Evolutionary conservation across 2,329 filamentous ascomycete genomes (phyloP), one percentile per base, ranked within the genome.

Genomic region (Tolypocladium pustulatum): DNA sequence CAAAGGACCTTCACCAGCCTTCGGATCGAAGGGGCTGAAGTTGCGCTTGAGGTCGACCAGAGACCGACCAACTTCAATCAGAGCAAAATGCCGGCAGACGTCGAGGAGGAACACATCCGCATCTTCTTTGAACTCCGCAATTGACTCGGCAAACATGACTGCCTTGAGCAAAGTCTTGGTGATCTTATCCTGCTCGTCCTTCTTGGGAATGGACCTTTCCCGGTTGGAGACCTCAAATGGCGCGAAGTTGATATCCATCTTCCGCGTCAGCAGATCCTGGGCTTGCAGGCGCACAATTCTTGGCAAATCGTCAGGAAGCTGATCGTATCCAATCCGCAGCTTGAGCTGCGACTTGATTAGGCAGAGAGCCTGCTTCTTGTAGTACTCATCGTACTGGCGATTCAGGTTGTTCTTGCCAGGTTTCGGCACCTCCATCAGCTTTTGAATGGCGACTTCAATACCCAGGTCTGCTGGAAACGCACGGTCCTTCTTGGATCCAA

Each of bases 301-400:
- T 4, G 90, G 86, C 62, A 97, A 83, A 63, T 99, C 93, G 9
- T 99, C 94, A 0, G 93, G 93, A 15, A 97, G 78, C 66, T 82
- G 88, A 67, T 99, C 94, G 61, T 85, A 85, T 4, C 94, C 94
- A 59, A 99, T 88, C 58, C 93, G 85, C 37, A 99, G 78, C 75
- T 97, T 99, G 57, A 96, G 78, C 66, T 97, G 92, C 0, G 91
- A 83, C 64, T 88, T 91, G 67, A 99, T 86, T 66, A 97, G 81
- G 61, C 91, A 86, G 64, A 97, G 85, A 0, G 95, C 90, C 73
- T 99, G 91, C 68, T 89, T 89, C 75, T 97, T 97, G 78, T 99
- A 96, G 71, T 90, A 94, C 0, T 78, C 77, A 67, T 97, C 93
- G 34, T 77, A 76, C 40, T 89, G 85, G 64, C 88, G 88, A 59